Base-by-base conservation (phyloP, 2,329 filamentous ascomycete genomes). In the Periglandula ipomoeae region DNA sequence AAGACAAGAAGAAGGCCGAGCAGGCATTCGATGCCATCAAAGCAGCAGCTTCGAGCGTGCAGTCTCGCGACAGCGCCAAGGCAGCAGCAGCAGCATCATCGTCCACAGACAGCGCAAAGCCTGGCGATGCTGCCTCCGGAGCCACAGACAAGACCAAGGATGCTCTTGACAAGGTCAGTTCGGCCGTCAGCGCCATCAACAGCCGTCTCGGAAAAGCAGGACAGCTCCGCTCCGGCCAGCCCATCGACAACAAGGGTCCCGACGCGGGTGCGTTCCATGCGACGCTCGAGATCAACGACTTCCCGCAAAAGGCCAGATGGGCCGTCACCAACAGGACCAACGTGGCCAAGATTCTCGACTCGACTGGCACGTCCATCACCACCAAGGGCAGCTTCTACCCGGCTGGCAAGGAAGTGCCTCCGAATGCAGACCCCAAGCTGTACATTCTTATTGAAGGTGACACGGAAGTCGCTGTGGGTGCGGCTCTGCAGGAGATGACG, bases 391-490 rank as follows among this genome's bases (percentile, higher is more conserved):
- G 78, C 52, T 97, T 89, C 66, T 97, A 97, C 60, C 67, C 84
- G 1, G 61, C 81, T 2, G 90, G 89, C 55, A 95, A 95, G 64
- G 84, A 88, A 56, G 89, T 89, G 2, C 80, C 76, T 7, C 66
- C 84, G 0, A 82, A 80, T 32, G 85, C 84, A 48, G 83, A 89
- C 57, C 86, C 93, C n/a, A 97, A 97, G 73, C 72, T 98, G 58
- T 98, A 97, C 65, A 96, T 98, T 60, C 78, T 98, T 52, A 94
- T 98, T 50, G 93, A 98, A 65, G 93, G 93, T 38, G 93, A 98
- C 61, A 97, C 93, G 0, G 93, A 98, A 67, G 74, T 95, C 47
- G 84, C 89, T 27, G 93, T 98, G 24, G 87, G 87, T 46, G 85
- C 87, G 59, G 93, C 93, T 2, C 88, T 98, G 79, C 81, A 82